Base-by-base conservation (phyloP, 176 grass and related monocot species). In the Chloris gayana region DNA sequence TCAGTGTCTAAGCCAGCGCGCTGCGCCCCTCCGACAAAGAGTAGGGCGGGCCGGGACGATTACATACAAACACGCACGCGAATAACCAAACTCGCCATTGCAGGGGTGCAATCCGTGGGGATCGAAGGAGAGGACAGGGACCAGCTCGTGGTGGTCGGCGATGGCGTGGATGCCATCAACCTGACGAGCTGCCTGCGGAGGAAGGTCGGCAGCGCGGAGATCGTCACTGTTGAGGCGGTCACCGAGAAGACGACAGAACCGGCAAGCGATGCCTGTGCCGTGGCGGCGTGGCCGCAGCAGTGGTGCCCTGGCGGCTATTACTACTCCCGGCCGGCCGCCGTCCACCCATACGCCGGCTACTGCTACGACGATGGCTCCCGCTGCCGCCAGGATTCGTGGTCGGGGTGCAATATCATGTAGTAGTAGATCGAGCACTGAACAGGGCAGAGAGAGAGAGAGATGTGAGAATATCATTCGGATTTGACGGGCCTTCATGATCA, bases 161-260 rank as follows among this genome's bases (percentile, higher is more conserved):
- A 91, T 19, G 73, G 74, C n/a, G 64, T 86, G 21, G 92, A 94
- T 69, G 58, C 88, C 42, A 86, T 82, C 29, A 47, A 35, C 83
- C 82, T 89, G 19, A 84, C 89, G 27, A 37, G 50, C 17, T 75
- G 45, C 75, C 50, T 89, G 86, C 60, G 86, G 72, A 91, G 75
- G 70, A 87, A 84, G 62, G 11, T 79, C 2, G 72, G 72, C 22
- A 19, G 11, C 41, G 80, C 80, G 53, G 50, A 83, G 1, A 60
- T 83, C 57, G 32, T 82, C 17, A 83, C 49, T 21, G 76, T 91
- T 70, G 47, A 81, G 73, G 24, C 45, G 17, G 74, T 86, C n/a
- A n/a, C n/a, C 31, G 21, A 38, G 60, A 22, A 22, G 27, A 53
- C 44, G 44, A 33, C n/a, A n/a, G n/a, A n/a, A n/a, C n/a, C n/a